phyloP scores from a whole-genome alignment of 768 basidiomycete species.

The Dioszegia aurantiaca region DNA sequence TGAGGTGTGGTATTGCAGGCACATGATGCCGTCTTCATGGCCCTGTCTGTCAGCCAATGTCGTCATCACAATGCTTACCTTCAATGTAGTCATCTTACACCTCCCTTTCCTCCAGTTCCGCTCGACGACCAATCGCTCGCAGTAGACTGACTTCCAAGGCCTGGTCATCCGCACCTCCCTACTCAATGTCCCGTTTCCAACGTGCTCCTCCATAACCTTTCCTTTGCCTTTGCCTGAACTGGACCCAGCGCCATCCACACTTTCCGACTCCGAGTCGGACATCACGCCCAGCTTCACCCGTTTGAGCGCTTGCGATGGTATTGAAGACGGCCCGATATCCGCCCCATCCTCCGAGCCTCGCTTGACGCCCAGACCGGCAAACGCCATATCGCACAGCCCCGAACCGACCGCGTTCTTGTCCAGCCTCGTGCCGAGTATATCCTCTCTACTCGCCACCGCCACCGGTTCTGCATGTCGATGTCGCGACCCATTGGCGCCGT shows the following conservation, averaged over 20 bases:
- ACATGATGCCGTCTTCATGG: conserved; percentile 95
- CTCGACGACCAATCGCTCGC: conserved; percentile 92
- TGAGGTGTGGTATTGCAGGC: conserved; percentile 77
- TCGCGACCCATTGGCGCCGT: not conserved
- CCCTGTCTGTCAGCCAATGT: conserved; percentile 55
- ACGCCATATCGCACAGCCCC: not conserved
- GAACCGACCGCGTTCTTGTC: not conserved
- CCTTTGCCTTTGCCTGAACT: not conserved
- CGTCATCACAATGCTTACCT: conserved; percentile 44
- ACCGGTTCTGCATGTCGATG: conserved; percentile 18
- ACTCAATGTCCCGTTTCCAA: conserved; percentile 20
- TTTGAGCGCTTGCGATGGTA: not conserved
- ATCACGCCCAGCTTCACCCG: conserved; percentile 4
- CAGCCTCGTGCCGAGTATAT: conserved; percentile 26
- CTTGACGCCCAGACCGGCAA: conserved; percentile 3
- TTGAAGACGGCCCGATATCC: not conserved
- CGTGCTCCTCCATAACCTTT: conserved; percentile 23
- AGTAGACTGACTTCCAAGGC: conserved; percentile 98
- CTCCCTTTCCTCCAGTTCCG: conserved; percentile 95
- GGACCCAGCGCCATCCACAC: conserved; percentile 15
- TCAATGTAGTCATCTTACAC: conserved; percentile 75
- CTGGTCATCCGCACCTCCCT: conserved; percentile 58
- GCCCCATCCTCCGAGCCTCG: not conserved
- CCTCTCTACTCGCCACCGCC: conserved; percentile 34
- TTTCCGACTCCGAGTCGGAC: conserved; percentile 23